Evolutionary conservation across 2,329 filamentous ascomycete genomes (phyloP).

Genomic region (Cladophialophora yegresii): DNA sequence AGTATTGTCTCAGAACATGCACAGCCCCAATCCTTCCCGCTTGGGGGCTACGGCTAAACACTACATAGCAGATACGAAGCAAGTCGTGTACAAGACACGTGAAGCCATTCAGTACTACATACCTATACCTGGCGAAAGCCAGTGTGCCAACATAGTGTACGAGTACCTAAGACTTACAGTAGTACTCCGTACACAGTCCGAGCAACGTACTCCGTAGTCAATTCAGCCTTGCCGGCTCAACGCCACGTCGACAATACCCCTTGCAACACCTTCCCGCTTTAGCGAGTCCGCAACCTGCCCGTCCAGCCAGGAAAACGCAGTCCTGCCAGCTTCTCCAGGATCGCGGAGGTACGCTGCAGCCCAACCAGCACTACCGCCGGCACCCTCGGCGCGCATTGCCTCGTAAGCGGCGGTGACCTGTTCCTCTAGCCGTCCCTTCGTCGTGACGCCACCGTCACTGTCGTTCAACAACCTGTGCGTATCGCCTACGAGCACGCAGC

Average conservation of each 20-base stretch:
- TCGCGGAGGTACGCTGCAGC: constrained; percentile 13
- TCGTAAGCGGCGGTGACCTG: constrained; percentile 11
- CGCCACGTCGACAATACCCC: constrained; percentile 10
- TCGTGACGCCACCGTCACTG: constrained; percentile 1
- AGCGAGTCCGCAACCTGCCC: constrained; percentile 12
- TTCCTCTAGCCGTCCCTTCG: constrained; percentile 18
- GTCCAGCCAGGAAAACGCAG: constrained; percentile 24
- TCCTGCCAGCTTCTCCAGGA: background rate
- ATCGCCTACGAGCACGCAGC: constrained; percentile 22
- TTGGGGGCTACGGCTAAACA: too few species aligned
- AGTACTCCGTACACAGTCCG: too few species aligned
- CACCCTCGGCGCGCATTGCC: background rate
- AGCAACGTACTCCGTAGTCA: too few species aligned
- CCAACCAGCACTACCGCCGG: background rate
- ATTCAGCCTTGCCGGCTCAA: constrained; percentile 6
- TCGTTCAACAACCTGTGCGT: constrained; percentile 10
- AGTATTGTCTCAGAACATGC: too few species aligned
- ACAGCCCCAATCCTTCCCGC: too few species aligned
- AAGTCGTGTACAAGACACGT: too few species aligned
- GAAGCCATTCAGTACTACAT: too few species aligned
- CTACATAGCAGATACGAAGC: too few species aligned
- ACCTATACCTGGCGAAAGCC: too few species aligned
- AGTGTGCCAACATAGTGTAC: too few species aligned
- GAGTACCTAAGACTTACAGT: background rate
- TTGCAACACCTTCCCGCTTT: constrained; percentile 16